Base-by-base conservation (phyloP, 352 stramenopile species). In the Thalassiosira oceanica region DNA sequence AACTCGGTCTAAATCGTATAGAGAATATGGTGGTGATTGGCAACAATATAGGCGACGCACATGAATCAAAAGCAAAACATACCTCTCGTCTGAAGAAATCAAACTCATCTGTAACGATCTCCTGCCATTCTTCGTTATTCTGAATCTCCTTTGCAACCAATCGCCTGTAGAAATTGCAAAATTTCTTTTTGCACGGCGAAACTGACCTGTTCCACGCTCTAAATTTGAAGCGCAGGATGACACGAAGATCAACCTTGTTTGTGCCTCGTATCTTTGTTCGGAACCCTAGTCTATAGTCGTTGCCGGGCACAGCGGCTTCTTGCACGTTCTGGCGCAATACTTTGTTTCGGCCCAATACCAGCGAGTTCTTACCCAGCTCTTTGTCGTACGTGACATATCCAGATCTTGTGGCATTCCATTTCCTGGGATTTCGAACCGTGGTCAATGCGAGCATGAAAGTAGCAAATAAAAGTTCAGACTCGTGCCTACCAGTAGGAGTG, bases 41-140 rank as follows among this genome's bases (percentile, higher is more conserved):
- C n/a, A n/a, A n/a, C n/a, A n/a, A n/a, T n/a, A n/a, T n/a, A n/a
- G n/a, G n/a, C n/a, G n/a, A n/a, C n/a, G n/a, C n/a, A n/a, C n/a
- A n/a, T n/a, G n/a, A n/a, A n/a, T n/a, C n/a, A n/a, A n/a, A n/a
- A n/a, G n/a, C n/a, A n/a, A n/a, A n/a, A n/a, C n/a, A n/a, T n/a
- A n/a, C n/a, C n/a, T n/a, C n/a, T n/a, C n/a, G n/a, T n/a, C n/a
- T n/a, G 45, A 68, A 73, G 39, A 64, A 42, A 0, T 58, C 24
- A 13, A 78, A 61, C 16, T 51, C 16, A 27, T 67, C 61, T 0
- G 68, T 66, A 2, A 69, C 23, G 0, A 78, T 48, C 5, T 62
- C n/a, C 13, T 72, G 45, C 68, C 68, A 78, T 35, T 26, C 51
- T 15, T 20, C 46, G 16, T 26, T 23, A 23, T 48, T 50, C 2